A percentile compares a stretch with the other conserved stretches of the same genome.
Conservation (phyloP, 2,329 filamentous ascomycete genomes). For the Neophaeococcomyces aloes region DNA sequence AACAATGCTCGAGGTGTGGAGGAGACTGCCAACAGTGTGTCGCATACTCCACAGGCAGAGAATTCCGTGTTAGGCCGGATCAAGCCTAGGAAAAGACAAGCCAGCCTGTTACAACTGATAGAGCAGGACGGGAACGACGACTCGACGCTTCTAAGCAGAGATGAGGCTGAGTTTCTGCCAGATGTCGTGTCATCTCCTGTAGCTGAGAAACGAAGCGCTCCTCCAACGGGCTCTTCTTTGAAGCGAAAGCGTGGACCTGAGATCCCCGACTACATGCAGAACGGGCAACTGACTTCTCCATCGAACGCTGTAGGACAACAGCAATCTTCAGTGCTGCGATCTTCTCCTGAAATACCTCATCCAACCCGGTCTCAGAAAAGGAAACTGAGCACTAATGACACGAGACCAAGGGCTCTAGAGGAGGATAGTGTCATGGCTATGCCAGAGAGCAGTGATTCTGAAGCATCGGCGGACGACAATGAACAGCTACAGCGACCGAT, state of each 20-base stretch:
- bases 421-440: constrained; percentile 18
- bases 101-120: constrained; percentile 18
- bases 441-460: constrained; percentile 7
- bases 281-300: background rate
- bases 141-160: constrained; percentile 17
- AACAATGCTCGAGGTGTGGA: constrained; percentile 1
- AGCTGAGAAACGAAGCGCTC: background rate
- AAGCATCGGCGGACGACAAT: background rate
- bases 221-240: constrained; percentile 6
- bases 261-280: background rate
- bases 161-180: constrained; percentile 18
- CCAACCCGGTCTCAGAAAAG: constrained; percentile 1
- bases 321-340: constrained; percentile 9
- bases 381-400: background rate
- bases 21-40: background rate
- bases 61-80: constrained; percentile 18
- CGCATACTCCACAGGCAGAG: constrained; percentile 16
- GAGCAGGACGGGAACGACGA: constrained; percentile 15
- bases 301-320: background rate
- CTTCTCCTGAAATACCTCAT: constrained; percentile 6
- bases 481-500: constrained; percentile 13
- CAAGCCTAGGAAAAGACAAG: constrained; percentile 20
- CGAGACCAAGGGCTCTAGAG: constrained; percentile 1
- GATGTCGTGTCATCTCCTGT: constrained; percentile 19
- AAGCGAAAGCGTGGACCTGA: constrained; percentile 18